Conservation (phyloP, 1,139 yeast genomes). For the Spathaspora sp. region DNA sequence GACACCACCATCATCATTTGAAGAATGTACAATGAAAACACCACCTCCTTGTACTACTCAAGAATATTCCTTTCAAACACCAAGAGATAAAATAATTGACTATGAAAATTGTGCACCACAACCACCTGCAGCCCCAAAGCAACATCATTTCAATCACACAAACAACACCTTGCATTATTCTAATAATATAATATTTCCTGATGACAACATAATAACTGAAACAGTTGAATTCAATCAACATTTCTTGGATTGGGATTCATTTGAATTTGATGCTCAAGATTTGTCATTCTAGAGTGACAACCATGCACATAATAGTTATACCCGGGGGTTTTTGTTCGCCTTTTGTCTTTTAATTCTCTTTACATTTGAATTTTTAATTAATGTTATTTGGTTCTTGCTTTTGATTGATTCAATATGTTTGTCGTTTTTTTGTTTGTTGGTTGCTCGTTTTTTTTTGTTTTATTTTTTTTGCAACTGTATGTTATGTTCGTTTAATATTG, state of each 20-base stretch:
- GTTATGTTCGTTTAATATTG: not conserved
- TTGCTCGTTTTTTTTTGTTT: not conserved
- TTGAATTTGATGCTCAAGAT: not conserved
- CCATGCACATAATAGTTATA: not conserved
- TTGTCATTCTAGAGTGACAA: not conserved
- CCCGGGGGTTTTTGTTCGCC: not conserved
- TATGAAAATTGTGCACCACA: constrained; percentile 5
- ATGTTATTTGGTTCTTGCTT: constrained; percentile 1
- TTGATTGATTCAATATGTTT: constrained; percentile 1
- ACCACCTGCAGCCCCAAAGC: constrained; percentile 8
- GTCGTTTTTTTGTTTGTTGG: too few species aligned
- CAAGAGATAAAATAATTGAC: constrained; percentile 9
- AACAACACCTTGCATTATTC: not conserved
- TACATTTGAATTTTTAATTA: not conserved
- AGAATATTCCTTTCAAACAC: constrained; percentile 8
- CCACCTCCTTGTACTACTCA: constrained; percentile 2
- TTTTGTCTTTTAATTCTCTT: not conserved
- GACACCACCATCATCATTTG: constrained; percentile 7
- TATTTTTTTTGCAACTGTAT: not conserved
- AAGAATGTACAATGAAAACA: not conserved
- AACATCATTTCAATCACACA: constrained; percentile 1
- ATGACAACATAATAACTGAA: not conserved
- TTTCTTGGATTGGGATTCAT: constrained; percentile 4
- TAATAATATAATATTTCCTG: not conserved
- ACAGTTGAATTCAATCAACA: not conserved